Base-by-base conservation (phyloP, 768 basidiomycete genomes). In the Austroboletus festivus region DNA sequence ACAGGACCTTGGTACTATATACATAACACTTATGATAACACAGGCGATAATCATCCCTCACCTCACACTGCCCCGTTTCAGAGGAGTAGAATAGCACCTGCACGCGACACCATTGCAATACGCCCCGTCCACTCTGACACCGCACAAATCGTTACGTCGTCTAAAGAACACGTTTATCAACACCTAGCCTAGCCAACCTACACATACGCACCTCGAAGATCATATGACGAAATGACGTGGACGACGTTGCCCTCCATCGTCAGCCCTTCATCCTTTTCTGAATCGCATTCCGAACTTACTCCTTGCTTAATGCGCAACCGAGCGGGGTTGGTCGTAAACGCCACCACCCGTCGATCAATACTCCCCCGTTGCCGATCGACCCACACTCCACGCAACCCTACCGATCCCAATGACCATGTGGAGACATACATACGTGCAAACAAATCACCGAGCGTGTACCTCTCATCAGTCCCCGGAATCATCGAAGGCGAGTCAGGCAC, bases 91-190 rank as follows among this genome's bases (percentile, higher is more conserved):
- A 63, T 57, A 3, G 44, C 62, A 7, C 77, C 76, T 8, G 65
- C 58, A 26, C 77, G 56, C 53, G 72, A 72, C 6, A 74, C 75
- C 33, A 76, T 51, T 2, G 71, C 62, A 41, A 79, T 73, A 7
- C 53, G 64, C 6, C 78, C 78, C 44, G 59, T 73, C 35, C 69
- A 61, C 51, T 80, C 78, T 5, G 70, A 71, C 33, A 80, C 68
- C 9, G 74, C 68, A 51, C 77, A 80, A 44, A 67, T 64, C 11
- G 63, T 73, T 6, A 77, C 60, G 53, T 79, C 78, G 52, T 78
- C 77, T 58, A 47, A 38, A 11, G 12, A 28, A 18, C 7, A 13
- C 6, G 34, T n/a, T 35, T 15, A n/a, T 5, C 34, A 12, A 9
- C 5, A 35, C 34, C 34, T 15, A 35, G 15, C 34, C 16, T n/a